Conservation (phyloP, 2,329 filamentous ascomycete species). For the Talaromyces sp. region DNA sequence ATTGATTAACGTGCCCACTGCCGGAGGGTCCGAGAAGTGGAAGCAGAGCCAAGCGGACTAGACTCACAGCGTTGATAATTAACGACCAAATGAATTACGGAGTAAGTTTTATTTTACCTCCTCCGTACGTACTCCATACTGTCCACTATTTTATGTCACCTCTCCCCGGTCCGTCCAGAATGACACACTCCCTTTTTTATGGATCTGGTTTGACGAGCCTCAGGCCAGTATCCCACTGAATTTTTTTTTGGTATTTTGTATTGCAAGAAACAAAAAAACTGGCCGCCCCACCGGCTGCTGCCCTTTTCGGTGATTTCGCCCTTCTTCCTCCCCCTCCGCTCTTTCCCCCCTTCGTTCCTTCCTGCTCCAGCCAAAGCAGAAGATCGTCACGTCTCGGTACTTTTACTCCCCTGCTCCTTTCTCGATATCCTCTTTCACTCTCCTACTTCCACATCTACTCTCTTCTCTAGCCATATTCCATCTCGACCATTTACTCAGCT, state of each 20-base stretch:
- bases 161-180: not conserved
- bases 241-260: not conserved
- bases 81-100: not conserved
- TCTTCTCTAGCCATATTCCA: not conserved
- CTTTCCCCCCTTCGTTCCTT: not conserved
- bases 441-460: not conserved
- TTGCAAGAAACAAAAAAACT: conserved; percentile 2
- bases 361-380: conserved; percentile 5
- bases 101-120: conserved; percentile 1
- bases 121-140: not conserved
- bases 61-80: not conserved
- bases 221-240: not conserved
- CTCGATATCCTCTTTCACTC: not conserved
- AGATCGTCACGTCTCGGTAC: conserved; percentile 7
- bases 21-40: not conserved
- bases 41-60: not conserved
- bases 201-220: conserved; percentile 1
- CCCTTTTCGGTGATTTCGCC: conserved; percentile 5
- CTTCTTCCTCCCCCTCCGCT: not conserved
- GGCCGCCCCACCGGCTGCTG: not conserved
- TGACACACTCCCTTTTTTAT: not conserved
- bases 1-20: not conserved
- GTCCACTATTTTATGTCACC: not conserved
- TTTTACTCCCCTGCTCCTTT: not conserved
- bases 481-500: not conserved